phyloP scores from a whole-genome alignment of 208 protist species.

The Leishmania tropica region DNA sequence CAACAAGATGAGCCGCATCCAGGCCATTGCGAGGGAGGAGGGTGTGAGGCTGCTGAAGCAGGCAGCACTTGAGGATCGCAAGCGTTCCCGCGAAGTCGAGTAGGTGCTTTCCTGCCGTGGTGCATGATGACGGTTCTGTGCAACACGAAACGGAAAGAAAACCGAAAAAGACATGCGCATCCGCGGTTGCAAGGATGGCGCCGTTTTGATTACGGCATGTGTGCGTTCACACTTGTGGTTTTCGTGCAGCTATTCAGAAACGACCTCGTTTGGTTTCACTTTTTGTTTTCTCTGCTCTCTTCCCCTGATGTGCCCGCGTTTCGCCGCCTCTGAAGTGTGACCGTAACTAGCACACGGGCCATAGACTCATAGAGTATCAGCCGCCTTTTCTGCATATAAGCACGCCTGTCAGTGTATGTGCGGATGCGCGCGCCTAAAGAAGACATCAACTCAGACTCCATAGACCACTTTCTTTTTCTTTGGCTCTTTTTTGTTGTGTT shows the following conservation, averaged over 20 bases:
- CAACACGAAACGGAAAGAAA: neutral
- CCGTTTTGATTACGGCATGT: neutral
- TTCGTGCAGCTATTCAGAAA: neutral
- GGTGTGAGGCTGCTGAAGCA: constrained; percentile 59
- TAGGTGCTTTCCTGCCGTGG: neutral
- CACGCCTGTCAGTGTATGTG: neutral
- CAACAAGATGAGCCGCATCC: constrained; percentile 95
- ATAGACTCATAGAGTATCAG: neutral
- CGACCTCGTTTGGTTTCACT: constrained; percentile 12
- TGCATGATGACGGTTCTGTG: neutral
- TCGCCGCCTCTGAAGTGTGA: neutral
- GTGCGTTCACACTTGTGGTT: neutral
- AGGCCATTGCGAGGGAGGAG: constrained; percentile 78
- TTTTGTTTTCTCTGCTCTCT: constrained; percentile 1
- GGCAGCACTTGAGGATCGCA: constrained; percentile 65
- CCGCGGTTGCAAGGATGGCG: neutral
- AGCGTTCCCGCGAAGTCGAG: constrained; percentile 55
- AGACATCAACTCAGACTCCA: neutral
- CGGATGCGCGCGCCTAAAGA: constrained; percentile 1
- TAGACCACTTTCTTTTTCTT: constrained; percentile 9
- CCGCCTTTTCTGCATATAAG: neutral
- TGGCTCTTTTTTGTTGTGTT: constrained; percentile 32
- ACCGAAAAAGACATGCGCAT: neutral
- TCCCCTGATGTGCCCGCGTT: neutral
- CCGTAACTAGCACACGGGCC: neutral